These are phyloP conservation scores for Pogostemon cablin DNA, from an alignment of 257 asterid genomes.

Conservation along the genomic window DNA sequence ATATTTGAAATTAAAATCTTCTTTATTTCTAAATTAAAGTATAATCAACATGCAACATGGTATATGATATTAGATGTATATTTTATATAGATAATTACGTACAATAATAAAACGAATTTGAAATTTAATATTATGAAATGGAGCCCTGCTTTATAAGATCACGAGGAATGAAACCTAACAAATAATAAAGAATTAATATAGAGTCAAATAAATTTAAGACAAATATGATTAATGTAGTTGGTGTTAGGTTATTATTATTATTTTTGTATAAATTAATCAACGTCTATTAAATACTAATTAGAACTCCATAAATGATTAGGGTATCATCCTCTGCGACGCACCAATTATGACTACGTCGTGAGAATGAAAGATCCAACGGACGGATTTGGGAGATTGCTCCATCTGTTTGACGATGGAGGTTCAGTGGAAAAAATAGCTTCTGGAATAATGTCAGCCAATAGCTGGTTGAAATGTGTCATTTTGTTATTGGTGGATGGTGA, in stretches of 20 bases:
- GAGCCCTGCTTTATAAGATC: conserved; percentile 6
- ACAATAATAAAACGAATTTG: too few species aligned
- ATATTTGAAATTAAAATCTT: too few species aligned
- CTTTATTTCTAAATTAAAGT: too few species aligned
- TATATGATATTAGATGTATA: too few species aligned
- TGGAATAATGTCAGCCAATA: conserved; percentile 23
- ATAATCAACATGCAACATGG: too few species aligned
- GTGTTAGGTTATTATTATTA: conserved; percentile 37
- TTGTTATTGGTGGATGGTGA: conserved; percentile 24
- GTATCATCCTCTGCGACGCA: conserved; percentile 13
- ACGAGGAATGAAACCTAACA: not conserved
- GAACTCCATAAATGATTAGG: not conserved
- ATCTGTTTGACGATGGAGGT: not conserved
- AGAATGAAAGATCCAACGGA: not conserved
- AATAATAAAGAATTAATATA: conserved; percentile 8
- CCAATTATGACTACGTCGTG: not conserved
- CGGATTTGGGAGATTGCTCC: not conserved
- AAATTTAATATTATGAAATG: too few species aligned
- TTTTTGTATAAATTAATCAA: conserved; percentile 33
- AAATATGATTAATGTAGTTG: conserved; percentile 31
- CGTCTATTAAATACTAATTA: not conserved
- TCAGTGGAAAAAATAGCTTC: conserved; percentile 14
- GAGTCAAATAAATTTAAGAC: conserved; percentile 35
- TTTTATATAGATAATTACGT: too few species aligned
- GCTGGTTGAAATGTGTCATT: conserved; percentile 27